Evolutionary conservation across 192 early-diverging fungal genomes (phyloP).

Genomic region (Coemansia sp.): DNA sequence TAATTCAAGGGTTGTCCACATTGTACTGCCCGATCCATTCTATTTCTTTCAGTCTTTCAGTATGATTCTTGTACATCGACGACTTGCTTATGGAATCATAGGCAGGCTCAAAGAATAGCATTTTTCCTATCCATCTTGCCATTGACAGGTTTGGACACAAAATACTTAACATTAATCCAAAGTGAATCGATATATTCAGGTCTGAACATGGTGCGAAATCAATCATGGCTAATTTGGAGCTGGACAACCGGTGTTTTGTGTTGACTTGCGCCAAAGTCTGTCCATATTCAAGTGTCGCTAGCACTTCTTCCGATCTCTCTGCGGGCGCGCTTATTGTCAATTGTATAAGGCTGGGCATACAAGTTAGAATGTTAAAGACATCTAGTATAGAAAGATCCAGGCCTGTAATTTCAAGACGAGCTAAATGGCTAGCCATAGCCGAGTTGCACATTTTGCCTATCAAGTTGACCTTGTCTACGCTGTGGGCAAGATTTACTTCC

Average conservation of each 20-base stretch:
- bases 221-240: background rate
- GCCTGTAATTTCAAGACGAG: background rate
- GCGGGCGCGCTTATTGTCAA: background rate
- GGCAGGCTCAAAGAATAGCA: background rate
- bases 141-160: background rate
- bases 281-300: background rate
- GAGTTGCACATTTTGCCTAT: background rate
- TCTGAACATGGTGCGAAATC: background rate
- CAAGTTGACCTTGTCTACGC: background rate
- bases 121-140: background rate
- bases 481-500: background rate
- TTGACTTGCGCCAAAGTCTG: background rate
- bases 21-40: background rate
- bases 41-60: background rate
- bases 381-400: background rate
- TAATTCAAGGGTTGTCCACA: too few relatives aligned
- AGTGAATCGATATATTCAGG: background rate
- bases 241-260: background rate
- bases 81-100: background rate
- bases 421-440: background rate
- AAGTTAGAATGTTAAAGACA: background rate
- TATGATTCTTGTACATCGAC: background rate
- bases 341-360: background rate
- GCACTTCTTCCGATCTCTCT: background rate
- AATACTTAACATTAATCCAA: background rate